Percentiles rank a stretch among this genome's conserved stretches.
Evolutionary conservation across 352 stramenopile species (phyloP).

Genomic region (Globisporangium cylindrosporum): DNA sequence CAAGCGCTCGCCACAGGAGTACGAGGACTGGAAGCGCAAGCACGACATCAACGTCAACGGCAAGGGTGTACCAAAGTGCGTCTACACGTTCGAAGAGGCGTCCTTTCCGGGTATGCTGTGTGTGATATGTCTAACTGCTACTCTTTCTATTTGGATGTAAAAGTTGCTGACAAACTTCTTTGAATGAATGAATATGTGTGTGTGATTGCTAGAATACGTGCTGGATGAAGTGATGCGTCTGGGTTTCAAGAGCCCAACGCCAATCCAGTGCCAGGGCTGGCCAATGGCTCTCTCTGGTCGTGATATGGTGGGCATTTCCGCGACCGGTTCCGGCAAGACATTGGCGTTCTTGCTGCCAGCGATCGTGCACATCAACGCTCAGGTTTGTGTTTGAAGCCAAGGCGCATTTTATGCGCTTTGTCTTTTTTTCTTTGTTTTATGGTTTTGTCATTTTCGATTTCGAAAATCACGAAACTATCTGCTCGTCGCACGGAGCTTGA

Average conservation of each 20-base stretch:
- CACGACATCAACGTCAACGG: slow-evolving; percentile 95
- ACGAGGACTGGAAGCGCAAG: slow-evolving; percentile 89
- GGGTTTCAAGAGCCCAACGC: slow-evolving; percentile 95
- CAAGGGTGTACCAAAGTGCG: slow-evolving; percentile 97
- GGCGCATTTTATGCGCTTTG: slow-evolving; percentile 11
- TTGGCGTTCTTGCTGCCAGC: slow-evolving; percentile 98
- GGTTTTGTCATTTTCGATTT: slow-evolving; percentile 16
- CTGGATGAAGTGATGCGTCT: slow-evolving; percentile 96
- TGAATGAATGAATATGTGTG: neutral
- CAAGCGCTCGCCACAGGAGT: slow-evolving; percentile 87
- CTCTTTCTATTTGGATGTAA: neutral
- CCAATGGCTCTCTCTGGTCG: slow-evolving; percentile 97
- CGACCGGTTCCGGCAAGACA: slow-evolving; percentile 98
- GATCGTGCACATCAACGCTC: slow-evolving; percentile 99
- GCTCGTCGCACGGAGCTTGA: slow-evolving; percentile 7
- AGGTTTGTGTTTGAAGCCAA: slow-evolving; percentile 86
- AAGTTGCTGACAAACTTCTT: neutral
- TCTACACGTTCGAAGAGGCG: slow-evolving; percentile 93
- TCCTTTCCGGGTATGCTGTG: slow-evolving; percentile 73
- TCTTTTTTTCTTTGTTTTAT: slow-evolving; percentile 3
- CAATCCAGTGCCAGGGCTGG: slow-evolving; percentile 95
- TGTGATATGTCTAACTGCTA: slow-evolving; percentile 2
- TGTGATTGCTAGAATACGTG: slow-evolving; percentile 87
- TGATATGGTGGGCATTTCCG: slow-evolving; percentile 99
- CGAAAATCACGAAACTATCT: slow-evolving; percentile 7